Evolutionary conservation across 768 basidiomycete genomes (phyloP).

Genomic region (Auricularia heimuer): DNA sequence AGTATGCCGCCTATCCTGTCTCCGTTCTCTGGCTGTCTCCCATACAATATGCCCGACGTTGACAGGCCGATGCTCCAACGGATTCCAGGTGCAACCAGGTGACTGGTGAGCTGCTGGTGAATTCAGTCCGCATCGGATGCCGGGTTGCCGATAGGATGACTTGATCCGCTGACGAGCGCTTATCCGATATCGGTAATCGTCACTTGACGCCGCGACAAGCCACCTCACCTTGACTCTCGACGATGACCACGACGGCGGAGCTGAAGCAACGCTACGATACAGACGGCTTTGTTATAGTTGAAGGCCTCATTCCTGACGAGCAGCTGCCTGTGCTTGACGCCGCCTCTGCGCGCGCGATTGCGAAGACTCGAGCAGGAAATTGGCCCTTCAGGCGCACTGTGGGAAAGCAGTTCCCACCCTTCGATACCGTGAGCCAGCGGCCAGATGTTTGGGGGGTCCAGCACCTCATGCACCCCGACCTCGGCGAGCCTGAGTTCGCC

Average conservation of each 20-base stretch:
- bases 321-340: slow-evolving; percentile 27
- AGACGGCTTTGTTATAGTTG: slow-evolving; percentile 58
- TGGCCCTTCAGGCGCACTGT: slow-evolving; percentile 65
- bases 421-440: slow-evolving; percentile 30
- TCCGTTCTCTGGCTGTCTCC: too few species aligned
- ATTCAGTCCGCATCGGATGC: too few species aligned
- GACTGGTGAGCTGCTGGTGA: too few species aligned
- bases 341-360: slow-evolving; percentile 43
- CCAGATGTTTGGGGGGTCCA: slow-evolving; percentile 77
- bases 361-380: slow-evolving; percentile 43
- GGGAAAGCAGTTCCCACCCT: slow-evolving; percentile 74
- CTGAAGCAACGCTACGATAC: slow-evolving; percentile 45
- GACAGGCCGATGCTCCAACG: too few species aligned
- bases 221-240: neutral
- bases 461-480: slow-evolving; percentile 70
- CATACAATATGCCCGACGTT: too few species aligned
- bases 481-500: slow-evolving; percentile 49
- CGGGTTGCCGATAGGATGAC: too few species aligned
- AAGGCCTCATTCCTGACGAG: slow-evolving; percentile 38
- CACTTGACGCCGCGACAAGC: neutral
- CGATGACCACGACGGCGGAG: neutral
- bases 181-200: too few species aligned
- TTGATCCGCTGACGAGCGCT: too few species aligned
- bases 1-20: too few species aligned
- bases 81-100: too few species aligned